Evolutionary conservation across 352 stramenopile genomes (phyloP).

Genomic region (Globisporangium splendens): DNA sequence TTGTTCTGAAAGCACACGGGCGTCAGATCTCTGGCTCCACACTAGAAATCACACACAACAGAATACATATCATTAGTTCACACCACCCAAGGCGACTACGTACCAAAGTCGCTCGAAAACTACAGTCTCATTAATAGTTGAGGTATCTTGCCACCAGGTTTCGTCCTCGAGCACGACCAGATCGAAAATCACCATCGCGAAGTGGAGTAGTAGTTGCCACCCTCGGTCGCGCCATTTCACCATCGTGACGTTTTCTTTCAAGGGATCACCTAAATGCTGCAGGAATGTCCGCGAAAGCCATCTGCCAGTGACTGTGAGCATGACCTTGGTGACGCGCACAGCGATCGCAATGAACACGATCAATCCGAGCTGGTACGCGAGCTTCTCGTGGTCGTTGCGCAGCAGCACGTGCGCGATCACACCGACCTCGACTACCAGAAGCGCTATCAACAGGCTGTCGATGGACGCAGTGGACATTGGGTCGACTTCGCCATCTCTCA

Average conservation of each 20-base stretch:
- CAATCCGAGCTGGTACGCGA: slow-evolving; percentile 6
- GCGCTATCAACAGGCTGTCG: too few species aligned
- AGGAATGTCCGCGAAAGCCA: slow-evolving; percentile 80
- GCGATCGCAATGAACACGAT: slow-evolving; percentile 62
- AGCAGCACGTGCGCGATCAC: too few species aligned
- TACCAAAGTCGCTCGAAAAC: too few species aligned
- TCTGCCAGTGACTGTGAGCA: slow-evolving; percentile 54
- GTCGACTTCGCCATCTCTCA: too few species aligned
- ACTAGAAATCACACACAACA: slow-evolving; percentile 26
- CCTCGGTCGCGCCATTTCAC: slow-evolving; percentile 89
- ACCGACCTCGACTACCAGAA: too few species aligned
- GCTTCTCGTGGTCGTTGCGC: too few species aligned
- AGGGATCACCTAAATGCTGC: slow-evolving; percentile 76
- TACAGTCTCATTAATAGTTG: too few species aligned
- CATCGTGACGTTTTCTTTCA: slow-evolving; percentile 79
- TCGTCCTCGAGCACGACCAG: slow-evolving; percentile 76
- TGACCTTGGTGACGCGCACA: slow-evolving; percentile 63
- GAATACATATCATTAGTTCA: too few species aligned
- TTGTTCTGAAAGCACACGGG: slow-evolving; percentile 70
- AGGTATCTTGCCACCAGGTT: slow-evolving; percentile 86
- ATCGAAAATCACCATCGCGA: slow-evolving; percentile 82
- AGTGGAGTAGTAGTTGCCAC: slow-evolving; percentile 84
- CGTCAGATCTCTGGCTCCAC: slow-evolving; percentile 71
- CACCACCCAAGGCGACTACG: too few species aligned
- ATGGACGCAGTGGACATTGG: too few species aligned